These are phyloP conservation scores for Rhodotorula sp. DNA, from an alignment of 1,284 basidiomycete species.

Conservation along the genomic window DNA sequence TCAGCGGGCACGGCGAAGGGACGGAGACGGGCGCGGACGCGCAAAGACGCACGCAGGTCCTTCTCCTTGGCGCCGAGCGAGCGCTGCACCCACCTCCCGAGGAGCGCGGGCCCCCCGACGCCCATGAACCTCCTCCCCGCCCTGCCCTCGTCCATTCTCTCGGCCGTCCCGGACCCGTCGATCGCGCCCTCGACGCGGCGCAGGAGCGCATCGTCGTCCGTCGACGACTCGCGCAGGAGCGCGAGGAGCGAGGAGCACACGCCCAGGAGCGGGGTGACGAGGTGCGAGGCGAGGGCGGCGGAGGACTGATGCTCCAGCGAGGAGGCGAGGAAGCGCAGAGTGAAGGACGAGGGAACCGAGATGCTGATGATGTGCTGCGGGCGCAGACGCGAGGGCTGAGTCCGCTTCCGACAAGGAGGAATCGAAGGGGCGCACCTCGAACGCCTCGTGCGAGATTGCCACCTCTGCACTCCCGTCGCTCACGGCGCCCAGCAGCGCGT, in stretches of 20 bases:
- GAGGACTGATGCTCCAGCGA: slow-evolving; percentile 16
- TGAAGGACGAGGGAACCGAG: background rate
- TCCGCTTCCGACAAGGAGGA: accelerated
- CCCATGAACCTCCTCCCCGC: slow-evolving; percentile 7
- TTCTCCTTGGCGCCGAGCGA: background rate
- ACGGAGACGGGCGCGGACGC: background rate
- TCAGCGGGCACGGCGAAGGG: too few species aligned
- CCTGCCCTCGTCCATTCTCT: slow-evolving; percentile 13
- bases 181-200: slow-evolving; percentile 10
- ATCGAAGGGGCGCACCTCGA: slow-evolving; percentile 15
- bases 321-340: slow-evolving; percentile 9
- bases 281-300: slow-evolving; percentile 19
- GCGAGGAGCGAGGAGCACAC: slow-evolving; percentile 14
- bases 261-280: slow-evolving; percentile 26
- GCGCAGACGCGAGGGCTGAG: background rate
- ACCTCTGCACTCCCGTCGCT: slow-evolving; percentile 9
- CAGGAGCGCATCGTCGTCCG: slow-evolving; percentile 4
- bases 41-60: slow-evolving; percentile 2
- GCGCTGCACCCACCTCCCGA: slow-evolving; percentile 19
- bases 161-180: slow-evolving; percentile 18
- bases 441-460: slow-evolving; percentile 7
- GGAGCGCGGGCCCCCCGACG: slow-evolving; percentile 14
- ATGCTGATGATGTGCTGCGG: slow-evolving; percentile 1
- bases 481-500: slow-evolving; percentile 3
- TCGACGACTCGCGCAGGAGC: background rate